Base-by-base conservation (phyloP, 2,329 filamentous ascomycete species). In the Aspergillus amoenus region DNA sequence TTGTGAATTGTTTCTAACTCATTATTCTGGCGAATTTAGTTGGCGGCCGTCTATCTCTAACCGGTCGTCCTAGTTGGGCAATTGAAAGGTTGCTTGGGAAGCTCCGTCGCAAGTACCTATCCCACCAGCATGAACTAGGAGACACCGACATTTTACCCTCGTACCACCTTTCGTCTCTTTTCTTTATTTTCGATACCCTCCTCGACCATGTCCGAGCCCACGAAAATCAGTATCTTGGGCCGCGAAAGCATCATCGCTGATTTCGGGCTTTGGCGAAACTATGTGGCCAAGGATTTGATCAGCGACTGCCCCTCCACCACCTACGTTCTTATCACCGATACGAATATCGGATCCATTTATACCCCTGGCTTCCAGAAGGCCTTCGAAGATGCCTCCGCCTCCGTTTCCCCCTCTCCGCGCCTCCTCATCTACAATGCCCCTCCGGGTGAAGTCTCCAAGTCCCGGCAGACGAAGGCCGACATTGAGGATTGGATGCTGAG, bases 401-500 rank as follows among this genome's bases (percentile, higher is more conserved):
- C 70, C 59, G 68, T 81, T 49, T 71, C 78, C 55, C 71, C 77
- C 12, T 72, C 79, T 48, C 83, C 86, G 8, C 87, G 93, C 42
- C 84, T 99, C 27, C 84, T 99, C 61, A 89, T 89, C 47, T 94
- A 96, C 74, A 82, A 86, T 65, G 92, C 96, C 59, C 87, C 92
- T 2, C 94, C 94, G 0, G 94, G 94, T 58, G 94, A 99, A 79
- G 90, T 87, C 58, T 96, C 93, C 52, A 99, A 99, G 77, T 91
- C 90, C 64, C 86, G 94, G 62, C 88, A 92, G 73, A 97, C 93
- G 52, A 97, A 97, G 77, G 93, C 89, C 45, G 89, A 93, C 67
- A 93, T 99, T 52, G 94, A 99, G 75, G 94, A 99, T 76, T 99
- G 94, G 94, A 88, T 99, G 85, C 82, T 97, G 58, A 85, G 87